A percentile compares a stretch with the other conserved stretches of the same genome.
These are phyloP conservation scores for Pittosporum tobira DNA, from an alignment of 129 eudicot genomes.

Conservation along the genomic window DNA sequence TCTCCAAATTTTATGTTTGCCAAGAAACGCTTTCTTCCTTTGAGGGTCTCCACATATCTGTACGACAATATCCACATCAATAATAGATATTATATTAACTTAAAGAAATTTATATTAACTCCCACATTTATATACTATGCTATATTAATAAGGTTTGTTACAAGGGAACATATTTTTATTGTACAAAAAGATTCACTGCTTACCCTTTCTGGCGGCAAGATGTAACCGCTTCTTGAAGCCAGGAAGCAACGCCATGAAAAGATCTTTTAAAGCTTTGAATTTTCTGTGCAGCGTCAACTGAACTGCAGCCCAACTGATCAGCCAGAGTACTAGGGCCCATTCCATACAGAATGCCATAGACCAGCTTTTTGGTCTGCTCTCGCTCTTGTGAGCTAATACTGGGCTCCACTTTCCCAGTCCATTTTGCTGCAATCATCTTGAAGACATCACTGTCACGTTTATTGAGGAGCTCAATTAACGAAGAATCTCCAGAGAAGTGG, in stretches of 20 bases:
- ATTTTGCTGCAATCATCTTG: slow-evolving; percentile 79
- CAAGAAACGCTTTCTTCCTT: slow-evolving; percentile 85
- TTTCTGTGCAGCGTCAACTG: slow-evolving; percentile 74
- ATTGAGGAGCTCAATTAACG: slow-evolving; percentile 68
- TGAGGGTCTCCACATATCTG: slow-evolving; percentile 80
- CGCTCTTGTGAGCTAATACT: slow-evolving; percentile 59
- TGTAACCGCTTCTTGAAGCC: slow-evolving; percentile 89
- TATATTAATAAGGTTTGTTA: not conserved
- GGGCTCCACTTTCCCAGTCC: slow-evolving; percentile 67
- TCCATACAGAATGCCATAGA: slow-evolving; percentile 89
- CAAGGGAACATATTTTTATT: not conserved
- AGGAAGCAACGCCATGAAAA: slow-evolving; percentile 78
- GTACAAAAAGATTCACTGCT: slow-evolving; percentile 8
- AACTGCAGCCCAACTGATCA: slow-evolving; percentile 82
- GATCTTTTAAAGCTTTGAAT: slow-evolving; percentile 74
- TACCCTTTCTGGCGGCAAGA: slow-evolving; percentile 76
- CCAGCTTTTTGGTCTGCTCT: slow-evolving; percentile 81
- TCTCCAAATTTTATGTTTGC: slow-evolving; percentile 78
- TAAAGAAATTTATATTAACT: no score
- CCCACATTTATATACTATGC: no score
- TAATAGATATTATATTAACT: no score
- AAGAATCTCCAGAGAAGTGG: slow-evolving; percentile 80
- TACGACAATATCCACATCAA: slow-evolving; percentile 18
- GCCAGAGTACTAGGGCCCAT: slow-evolving; percentile 89
- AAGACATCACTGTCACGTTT: slow-evolving; percentile 73